phyloP scores from a whole-genome alignment of 2,329 filamentous ascomycete genomes.

The Penicillium sp. region DNA sequence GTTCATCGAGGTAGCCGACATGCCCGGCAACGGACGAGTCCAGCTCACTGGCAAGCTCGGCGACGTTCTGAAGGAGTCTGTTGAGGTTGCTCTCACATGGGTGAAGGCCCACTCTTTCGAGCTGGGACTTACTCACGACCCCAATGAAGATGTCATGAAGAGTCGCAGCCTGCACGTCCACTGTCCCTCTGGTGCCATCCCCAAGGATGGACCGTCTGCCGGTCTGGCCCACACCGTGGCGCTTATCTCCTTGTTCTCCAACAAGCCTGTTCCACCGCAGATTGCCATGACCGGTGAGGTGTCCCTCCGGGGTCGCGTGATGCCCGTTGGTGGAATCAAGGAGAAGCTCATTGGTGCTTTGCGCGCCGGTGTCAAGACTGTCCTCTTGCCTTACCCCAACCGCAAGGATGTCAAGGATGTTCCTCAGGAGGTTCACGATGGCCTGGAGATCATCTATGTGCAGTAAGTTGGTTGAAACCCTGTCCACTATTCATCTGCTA shows the following conservation, averaged over 20 bases:
- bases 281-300: slow-evolving; percentile 89
- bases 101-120: slow-evolving; percentile 95
- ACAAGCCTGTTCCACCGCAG: slow-evolving; percentile 80
- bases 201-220: slow-evolving; percentile 82
- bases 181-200: slow-evolving; percentile 90
- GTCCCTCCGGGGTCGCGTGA: slow-evolving; percentile 81
- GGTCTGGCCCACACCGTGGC: slow-evolving; percentile 93
- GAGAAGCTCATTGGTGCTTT: slow-evolving; percentile 96
- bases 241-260: slow-evolving; percentile 83
- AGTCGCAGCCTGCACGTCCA: slow-evolving; percentile 92
- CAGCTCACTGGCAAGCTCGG: slow-evolving; percentile 96
- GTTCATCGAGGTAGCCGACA: slow-evolving; percentile 97
- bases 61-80: slow-evolving; percentile 93
- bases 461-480: slow-evolving; percentile 57
- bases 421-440: slow-evolving; percentile 82
- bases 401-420: slow-evolving; percentile 89
- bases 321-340: slow-evolving; percentile 95
- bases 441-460: slow-evolving; percentile 85
- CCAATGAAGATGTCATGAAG: slow-evolving; percentile 92
- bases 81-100: slow-evolving; percentile 94
- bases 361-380: slow-evolving; percentile 90
- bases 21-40: slow-evolving; percentile 88
- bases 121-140: slow-evolving; percentile 76
- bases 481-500: slow-evolving; percentile 7
- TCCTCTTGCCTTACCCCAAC: slow-evolving; percentile 83